These are phyloP conservation scores for Aspergillus neotritici DNA, from an alignment of 2,329 filamentous ascomycete species.

Conservation along the genomic window DNA sequence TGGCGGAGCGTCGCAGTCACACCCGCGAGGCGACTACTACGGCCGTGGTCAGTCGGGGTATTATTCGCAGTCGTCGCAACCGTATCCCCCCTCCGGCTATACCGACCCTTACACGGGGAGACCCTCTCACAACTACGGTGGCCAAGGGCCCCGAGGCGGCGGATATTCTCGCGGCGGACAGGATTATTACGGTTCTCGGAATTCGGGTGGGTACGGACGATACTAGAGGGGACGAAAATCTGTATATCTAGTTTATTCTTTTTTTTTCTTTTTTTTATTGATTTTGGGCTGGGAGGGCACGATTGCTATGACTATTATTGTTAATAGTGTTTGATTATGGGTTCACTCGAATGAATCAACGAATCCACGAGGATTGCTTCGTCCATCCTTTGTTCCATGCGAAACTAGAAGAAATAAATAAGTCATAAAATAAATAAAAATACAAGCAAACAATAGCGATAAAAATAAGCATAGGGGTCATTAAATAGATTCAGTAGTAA, in stretches of 20 bases:
- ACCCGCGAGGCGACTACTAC: slow-evolving; percentile 19
- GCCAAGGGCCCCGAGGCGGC: slow-evolving; percentile 21
- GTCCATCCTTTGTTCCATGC: no score
- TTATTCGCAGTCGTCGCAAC: slow-evolving; percentile 5
- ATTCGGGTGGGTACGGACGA: slow-evolving; percentile 35
- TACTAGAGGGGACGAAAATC: slow-evolving; percentile 22
- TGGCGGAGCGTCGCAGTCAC: slow-evolving; percentile 3
- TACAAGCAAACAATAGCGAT: neutral
- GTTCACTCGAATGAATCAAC: slow-evolving; percentile 6
- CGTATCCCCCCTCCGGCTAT: slow-evolving; percentile 19
- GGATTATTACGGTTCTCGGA: slow-evolving; percentile 26
- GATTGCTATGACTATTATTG: neutral
- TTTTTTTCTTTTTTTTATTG: slow-evolving; percentile 7
- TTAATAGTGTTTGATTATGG: slow-evolving; percentile 5
- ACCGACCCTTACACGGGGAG: slow-evolving; percentile 22
- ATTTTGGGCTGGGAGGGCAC: neutral
- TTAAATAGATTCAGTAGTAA: neutral
- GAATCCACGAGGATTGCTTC: no score
- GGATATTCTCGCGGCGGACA: slow-evolving; percentile 22
- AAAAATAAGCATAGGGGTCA: neutral
- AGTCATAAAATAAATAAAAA: slow-evolving; percentile 4
- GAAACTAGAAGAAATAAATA: no score
- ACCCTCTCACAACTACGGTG: slow-evolving; percentile 20
- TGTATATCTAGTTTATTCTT: neutral
- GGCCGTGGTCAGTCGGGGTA: slow-evolving; percentile 21